These are phyloP conservation scores for Pyricularia sp. DNA, from an alignment of 2,329 filamentous ascomycete species.

Conservation along the genomic window DNA sequence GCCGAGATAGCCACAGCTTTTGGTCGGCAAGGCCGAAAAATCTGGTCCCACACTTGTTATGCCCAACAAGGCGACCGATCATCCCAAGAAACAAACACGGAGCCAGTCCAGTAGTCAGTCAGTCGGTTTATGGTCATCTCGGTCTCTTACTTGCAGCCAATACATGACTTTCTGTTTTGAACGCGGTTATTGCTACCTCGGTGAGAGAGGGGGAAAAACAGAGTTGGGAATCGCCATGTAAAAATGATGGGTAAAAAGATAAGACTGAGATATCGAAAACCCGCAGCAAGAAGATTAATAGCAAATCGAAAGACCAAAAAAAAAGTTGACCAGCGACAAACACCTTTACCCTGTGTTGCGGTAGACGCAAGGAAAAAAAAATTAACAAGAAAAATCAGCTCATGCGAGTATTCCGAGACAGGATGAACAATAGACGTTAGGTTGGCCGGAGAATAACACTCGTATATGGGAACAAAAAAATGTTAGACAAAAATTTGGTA, in stretches of 20 bases:
- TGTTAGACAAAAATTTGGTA: neutral
- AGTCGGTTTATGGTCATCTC: neutral
- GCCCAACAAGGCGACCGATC: neutral
- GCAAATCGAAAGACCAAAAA: neutral
- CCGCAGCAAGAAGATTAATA: neutral
- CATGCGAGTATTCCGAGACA: neutral
- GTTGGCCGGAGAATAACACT: neutral
- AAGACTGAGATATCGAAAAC: neutral
- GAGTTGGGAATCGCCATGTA: neutral
- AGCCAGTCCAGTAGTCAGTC: neutral
- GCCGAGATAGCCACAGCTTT: neutral
- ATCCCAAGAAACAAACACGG: too few species aligned
- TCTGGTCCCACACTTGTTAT: neutral
- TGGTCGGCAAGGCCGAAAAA: neutral
- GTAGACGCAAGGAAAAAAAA: neutral
- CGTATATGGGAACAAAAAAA: neutral
- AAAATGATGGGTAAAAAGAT: neutral
- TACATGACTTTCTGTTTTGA: neutral
- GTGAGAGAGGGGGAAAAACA: neutral
- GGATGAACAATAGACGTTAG: neutral
- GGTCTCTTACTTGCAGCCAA: neutral
- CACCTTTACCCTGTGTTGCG: conserved; percentile 2
- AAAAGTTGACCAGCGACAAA: neutral
- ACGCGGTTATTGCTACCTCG: neutral
- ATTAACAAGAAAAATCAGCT: neutral